Percentiles rank a stretch among this genome's conserved stretches.
Evolutionary conservation across 108 stramenopile species (phyloP).

Genomic region (Nitzschia palea): DNA sequence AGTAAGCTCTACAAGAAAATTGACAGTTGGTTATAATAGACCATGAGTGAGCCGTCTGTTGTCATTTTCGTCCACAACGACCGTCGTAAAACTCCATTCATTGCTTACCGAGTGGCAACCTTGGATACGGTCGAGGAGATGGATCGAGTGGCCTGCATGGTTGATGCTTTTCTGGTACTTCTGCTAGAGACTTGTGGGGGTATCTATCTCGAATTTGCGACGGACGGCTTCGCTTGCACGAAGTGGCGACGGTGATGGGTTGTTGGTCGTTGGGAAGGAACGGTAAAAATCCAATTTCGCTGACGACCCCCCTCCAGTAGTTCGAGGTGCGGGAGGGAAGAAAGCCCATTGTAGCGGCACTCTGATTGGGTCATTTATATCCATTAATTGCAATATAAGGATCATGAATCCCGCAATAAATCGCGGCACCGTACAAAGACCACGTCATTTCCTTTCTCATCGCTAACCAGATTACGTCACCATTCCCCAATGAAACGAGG

Average conservation of each 20-base stretch:
- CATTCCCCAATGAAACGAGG: too few relatives aligned
- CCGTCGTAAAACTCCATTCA: neutral
- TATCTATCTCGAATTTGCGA: neutral
- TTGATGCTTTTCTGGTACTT: constrained; percentile 2
- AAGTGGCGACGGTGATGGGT: neutral
- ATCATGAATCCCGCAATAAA: too few relatives aligned
- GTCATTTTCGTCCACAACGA: neutral
- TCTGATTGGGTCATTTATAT: too few relatives aligned
- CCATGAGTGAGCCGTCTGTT: neutral
- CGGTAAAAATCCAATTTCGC: neutral
- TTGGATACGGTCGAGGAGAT: constrained; percentile 25
- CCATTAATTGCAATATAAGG: too few relatives aligned
- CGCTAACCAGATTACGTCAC: too few relatives aligned
- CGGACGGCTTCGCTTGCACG: neutral
- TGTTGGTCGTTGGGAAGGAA: neutral
- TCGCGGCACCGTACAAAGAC: too few relatives aligned
- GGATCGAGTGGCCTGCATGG: constrained; percentile 26
- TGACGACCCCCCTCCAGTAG: neutral
- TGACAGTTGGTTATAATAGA: neutral
- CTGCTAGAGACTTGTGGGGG: neutral
- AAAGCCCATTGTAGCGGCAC: too few relatives aligned
- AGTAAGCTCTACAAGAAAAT: constrained; percentile 48
- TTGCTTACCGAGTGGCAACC: constrained; percentile 34
- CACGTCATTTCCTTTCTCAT: too few relatives aligned
- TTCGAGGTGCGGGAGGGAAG: too few relatives aligned